These are phyloP conservation scores for Pichia sp. DNA, from an alignment of 1,139 yeast species.

Conservation along the genomic window DNA sequence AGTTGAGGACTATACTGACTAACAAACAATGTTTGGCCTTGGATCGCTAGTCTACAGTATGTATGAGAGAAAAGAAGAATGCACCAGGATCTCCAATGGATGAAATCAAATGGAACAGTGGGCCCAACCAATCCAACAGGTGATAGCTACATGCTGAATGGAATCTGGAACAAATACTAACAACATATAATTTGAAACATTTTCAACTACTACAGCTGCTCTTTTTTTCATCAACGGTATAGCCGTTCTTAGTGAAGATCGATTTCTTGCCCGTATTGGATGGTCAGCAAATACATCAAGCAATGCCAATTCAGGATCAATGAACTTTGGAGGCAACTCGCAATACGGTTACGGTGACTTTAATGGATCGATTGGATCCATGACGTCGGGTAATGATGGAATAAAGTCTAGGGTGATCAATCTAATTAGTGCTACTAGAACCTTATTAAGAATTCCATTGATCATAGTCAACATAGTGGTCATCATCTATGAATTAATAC, in stretches of 20 bases:
- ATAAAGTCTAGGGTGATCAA: conserved; percentile 54
- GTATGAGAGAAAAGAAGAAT: conserved; percentile 15
- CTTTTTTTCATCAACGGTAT: conserved; percentile 65
- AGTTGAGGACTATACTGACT: too few relatives aligned
- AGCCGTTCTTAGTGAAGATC: conserved; percentile 76
- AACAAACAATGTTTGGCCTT: conserved; percentile 74
- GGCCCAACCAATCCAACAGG: not conserved
- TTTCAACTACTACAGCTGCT: conserved; percentile 31
- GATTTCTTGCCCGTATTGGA: conserved; percentile 67
- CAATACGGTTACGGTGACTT: conserved; percentile 19
- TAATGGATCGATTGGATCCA: conserved; percentile 1
- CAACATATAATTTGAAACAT: not conserved
- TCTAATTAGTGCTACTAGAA: conserved; percentile 66
- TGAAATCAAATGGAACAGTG: too few relatives aligned
- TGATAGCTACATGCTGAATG: not conserved
- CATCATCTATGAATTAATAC: conserved; percentile 63
- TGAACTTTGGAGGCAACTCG: conserved; percentile 26
- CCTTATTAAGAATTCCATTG: conserved; percentile 68
- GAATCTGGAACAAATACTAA: not conserved
- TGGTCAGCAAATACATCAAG: conserved; percentile 22
- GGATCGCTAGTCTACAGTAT: conserved; percentile 59
- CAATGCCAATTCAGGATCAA: conserved; percentile 1
- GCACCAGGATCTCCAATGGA: not conserved
- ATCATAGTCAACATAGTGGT: conserved; percentile 61
- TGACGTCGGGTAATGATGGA: conserved; percentile 18